Evolutionary conservation across 1,284 basidiomycete genomes (phyloP).

Genomic region (Xanthoconium separans): DNA sequence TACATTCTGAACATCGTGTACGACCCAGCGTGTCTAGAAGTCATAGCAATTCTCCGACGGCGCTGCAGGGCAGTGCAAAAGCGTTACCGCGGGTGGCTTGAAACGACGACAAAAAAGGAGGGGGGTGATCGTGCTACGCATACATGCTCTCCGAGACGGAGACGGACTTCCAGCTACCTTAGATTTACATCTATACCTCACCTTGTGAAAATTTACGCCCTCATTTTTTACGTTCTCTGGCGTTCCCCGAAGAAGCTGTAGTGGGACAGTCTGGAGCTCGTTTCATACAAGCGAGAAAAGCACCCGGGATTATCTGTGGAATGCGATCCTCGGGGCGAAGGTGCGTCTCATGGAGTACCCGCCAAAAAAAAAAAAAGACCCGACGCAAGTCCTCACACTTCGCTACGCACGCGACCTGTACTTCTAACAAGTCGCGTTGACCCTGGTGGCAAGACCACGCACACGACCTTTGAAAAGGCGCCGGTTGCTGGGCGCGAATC

Average conservation of each 20-base stretch:
- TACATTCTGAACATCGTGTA: conserved; percentile 34
- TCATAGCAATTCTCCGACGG: conserved; percentile 28
- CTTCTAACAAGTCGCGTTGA: no score
- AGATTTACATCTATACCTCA: conserved; percentile 31
- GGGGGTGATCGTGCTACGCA: conserved; percentile 1
- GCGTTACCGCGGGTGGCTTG: conserved; percentile 19
- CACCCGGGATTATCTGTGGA: no score
- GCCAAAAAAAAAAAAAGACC: no score
- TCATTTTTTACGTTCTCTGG: not conserved
- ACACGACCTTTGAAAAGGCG: no score
- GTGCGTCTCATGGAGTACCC: no score
- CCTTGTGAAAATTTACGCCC: conserved; percentile 12
- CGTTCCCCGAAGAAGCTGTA: not conserved
- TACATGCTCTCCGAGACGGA: conserved; percentile 24
- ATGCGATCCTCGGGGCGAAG: no score
- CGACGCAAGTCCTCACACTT: no score
- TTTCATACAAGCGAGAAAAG: no score
- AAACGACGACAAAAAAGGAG: not conserved
- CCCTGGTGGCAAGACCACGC: no score
- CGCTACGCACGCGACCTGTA: no score
- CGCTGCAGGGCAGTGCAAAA: conserved; percentile 30
- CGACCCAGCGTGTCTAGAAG: conserved; percentile 29
- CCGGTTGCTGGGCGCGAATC: no score
- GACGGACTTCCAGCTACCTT: conserved; percentile 35
- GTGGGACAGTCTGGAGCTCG: no score